These are phyloP conservation scores for Yamadazyma sp. DNA, from an alignment of 1,139 yeast species.

Conservation along the genomic window DNA sequence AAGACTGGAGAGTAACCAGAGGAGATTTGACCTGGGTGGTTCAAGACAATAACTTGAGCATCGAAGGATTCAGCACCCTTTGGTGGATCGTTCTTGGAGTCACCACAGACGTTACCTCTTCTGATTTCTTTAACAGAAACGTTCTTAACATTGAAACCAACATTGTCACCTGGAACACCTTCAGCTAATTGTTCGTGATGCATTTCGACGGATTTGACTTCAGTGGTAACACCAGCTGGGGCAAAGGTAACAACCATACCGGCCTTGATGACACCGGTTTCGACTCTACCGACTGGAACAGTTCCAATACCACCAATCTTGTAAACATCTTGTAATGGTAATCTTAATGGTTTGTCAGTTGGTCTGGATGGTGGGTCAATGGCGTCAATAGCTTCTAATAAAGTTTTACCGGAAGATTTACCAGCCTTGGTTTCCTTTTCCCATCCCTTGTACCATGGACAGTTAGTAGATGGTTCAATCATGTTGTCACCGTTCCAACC, in stretches of 20 bases:
- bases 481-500: slow-evolving; percentile 96
- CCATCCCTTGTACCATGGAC: slow-evolving; percentile 91
- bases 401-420: slow-evolving; percentile 78
- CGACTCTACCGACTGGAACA: slow-evolving; percentile 94
- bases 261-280: slow-evolving; percentile 89
- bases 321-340: slow-evolving; percentile 90
- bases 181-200: slow-evolving; percentile 85
- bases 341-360: slow-evolving; percentile 87
- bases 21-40: slow-evolving; percentile 93
- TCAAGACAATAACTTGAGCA: slow-evolving; percentile 87
- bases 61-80: slow-evolving; percentile 79
- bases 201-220: slow-evolving; percentile 92
- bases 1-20: slow-evolving; percentile 93
- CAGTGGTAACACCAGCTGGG: slow-evolving; percentile 92
- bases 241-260: slow-evolving; percentile 91
- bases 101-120: slow-evolving; percentile 96
- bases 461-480: slow-evolving; percentile 78
- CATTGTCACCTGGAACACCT: slow-evolving; percentile 96
- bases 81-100: slow-evolving; percentile 94
- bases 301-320: slow-evolving; percentile 93
- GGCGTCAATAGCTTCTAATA: slow-evolving; percentile 84
- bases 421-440: slow-evolving; percentile 82
- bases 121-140: slow-evolving; percentile 92
- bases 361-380: slow-evolving; percentile 85
- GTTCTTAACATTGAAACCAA: slow-evolving; percentile 93